Evolutionary conservation across 2,329 filamentous ascomycete species (phyloP).

Genomic region (Aspergillus versicolor): DNA sequence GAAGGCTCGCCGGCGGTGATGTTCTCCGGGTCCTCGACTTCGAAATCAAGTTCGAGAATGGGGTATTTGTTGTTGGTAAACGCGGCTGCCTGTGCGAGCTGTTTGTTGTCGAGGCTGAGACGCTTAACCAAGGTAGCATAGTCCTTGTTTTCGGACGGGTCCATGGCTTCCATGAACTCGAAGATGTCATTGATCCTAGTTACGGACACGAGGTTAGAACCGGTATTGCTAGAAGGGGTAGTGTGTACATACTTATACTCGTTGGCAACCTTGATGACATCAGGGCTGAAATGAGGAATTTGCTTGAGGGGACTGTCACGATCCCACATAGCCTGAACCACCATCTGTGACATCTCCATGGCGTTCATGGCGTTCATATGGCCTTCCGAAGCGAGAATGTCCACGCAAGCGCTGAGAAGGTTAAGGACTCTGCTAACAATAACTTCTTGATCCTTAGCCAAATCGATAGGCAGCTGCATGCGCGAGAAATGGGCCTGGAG

Average conservation of each 20-base stretch:
- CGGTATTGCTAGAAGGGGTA: neutral
- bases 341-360: constrained; percentile 99
- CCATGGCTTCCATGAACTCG: constrained; percentile 99
- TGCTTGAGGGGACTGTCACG: constrained; percentile 95
- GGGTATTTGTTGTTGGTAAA: constrained; percentile 98
- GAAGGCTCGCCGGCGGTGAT: constrained; percentile 78
- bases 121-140: constrained; percentile 75
- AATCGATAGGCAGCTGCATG: constrained; percentile 92
- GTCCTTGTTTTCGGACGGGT: constrained; percentile 84
- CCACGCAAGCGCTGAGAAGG: constrained; percentile 86
- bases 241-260: constrained; percentile 65
- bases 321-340: constrained; percentile 99
- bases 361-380: constrained; percentile 96
- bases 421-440: constrained; percentile 82
- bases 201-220: constrained; percentile 20
- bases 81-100: constrained; percentile 82
- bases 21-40: constrained; percentile 76
- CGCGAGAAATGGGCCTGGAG: constrained; percentile 96
- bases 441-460: constrained; percentile 92
- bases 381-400: constrained; percentile 92
- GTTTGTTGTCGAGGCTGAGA: constrained; percentile 74
- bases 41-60: constrained; percentile 86
- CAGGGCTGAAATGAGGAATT: constrained; percentile 87
- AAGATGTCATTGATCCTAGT: constrained; percentile 84
- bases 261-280: constrained; percentile 78